Percentiles rank a stretch among this genome's conserved stretches.
phyloP scores from a whole-genome alignment of 129 eudicot species.

The Dittrichia graveolens region DNA sequence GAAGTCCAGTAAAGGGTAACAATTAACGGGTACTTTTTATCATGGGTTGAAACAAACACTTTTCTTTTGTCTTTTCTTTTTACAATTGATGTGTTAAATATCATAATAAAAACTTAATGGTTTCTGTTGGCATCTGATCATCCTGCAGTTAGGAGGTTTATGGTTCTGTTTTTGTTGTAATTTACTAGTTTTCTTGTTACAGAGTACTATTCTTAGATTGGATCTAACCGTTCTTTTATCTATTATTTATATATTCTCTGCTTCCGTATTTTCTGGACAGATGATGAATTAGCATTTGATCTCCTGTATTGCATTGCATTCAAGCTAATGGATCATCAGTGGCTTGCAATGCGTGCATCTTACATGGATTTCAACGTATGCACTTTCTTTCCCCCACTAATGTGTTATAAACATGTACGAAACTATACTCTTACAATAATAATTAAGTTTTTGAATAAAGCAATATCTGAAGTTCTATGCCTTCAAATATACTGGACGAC shows the following conservation, averaged over 20 bases:
- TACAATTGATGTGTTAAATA: not conserved
- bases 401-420: too few relatives aligned
- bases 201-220: not conserved
- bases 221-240: not conserved
- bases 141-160: constrained; percentile 5
- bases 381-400: constrained; percentile 25
- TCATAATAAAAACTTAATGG: not conserved
- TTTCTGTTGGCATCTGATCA: not conserved
- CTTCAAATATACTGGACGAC: too few relatives aligned
- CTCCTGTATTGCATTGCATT: constrained; percentile 86
- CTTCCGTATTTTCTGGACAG: constrained; percentile 43
- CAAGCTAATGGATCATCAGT: constrained; percentile 88
- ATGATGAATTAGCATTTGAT: constrained; percentile 85
- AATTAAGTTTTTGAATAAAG: too few relatives aligned
- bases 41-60: too few relatives aligned
- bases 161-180: not conserved
- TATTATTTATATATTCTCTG: not conserved
- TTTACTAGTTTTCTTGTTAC: not conserved
- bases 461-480: too few relatives aligned
- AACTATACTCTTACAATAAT: too few relatives aligned
- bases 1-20: not conserved
- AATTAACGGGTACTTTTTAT: too few relatives aligned
- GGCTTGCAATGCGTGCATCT: constrained; percentile 98
- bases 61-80: not conserved
- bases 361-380: constrained; percentile 99